Conservation (phyloP, 129 eudicot genomes). For the Solidago caesia region DNA sequence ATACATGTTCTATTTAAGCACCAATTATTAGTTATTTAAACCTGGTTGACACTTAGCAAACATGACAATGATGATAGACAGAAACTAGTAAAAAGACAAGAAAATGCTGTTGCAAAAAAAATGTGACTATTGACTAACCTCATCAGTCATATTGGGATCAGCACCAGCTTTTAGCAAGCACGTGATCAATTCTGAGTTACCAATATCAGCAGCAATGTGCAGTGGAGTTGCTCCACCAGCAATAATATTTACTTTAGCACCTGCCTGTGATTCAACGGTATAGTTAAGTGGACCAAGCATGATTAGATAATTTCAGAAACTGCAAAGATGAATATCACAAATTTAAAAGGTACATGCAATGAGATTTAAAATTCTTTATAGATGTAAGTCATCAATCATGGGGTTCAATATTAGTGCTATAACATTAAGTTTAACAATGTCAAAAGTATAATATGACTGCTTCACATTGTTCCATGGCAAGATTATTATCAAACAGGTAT, state of each 20-base stretch:
- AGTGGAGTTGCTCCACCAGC: constrained; percentile 98
- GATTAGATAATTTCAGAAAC: no score
- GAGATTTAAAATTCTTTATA: neutral
- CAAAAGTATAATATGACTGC: neutral
- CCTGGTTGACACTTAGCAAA: constrained; percentile 2
- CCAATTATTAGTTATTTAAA: no score
- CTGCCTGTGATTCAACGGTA: constrained; percentile 51
- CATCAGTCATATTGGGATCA: constrained; percentile 73
- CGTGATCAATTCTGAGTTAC: constrained; percentile 61
- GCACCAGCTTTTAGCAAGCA: constrained; percentile 82
- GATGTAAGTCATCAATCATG: no score
- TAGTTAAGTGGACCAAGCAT: no score
- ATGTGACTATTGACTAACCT: constrained; percentile 52
- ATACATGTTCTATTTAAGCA: no score
- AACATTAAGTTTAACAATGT: neutral
- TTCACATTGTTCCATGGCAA: no score
- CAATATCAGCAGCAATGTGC: constrained; percentile 86
- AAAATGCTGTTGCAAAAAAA: neutral
- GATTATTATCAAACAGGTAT: no score
- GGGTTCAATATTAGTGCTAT: neutral
- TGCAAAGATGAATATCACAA: no score
- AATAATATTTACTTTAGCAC: constrained; percentile 67
- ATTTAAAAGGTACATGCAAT: neutral
- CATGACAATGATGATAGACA: neutral
- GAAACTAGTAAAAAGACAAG: neutral